Evolutionary conservation across 129 eudicot species (phyloP), one percentile per base, ranked within the genome.

Genomic region (Apium graveolens): DNA sequence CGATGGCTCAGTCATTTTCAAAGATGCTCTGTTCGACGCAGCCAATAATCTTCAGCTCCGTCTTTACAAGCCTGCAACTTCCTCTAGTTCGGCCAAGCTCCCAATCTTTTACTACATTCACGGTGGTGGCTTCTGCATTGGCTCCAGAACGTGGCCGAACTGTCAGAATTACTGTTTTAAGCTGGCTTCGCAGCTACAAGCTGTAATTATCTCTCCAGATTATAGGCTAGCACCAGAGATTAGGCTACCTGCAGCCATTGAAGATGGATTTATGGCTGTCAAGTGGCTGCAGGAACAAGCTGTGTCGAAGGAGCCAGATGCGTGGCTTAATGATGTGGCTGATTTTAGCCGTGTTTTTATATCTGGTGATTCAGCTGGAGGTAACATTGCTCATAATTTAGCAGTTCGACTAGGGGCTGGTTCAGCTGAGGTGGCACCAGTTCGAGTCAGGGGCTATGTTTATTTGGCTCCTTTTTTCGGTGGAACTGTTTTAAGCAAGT

Each of bases 61-160:
- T 32, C 87, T 92, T 70, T 92, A 92, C 85, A 90, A 90, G 70
- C 97, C 97, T 63, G 88, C 72, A 32, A 31, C 92, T 42, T 32
- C 79, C 12, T 74, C 78, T 0, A 14, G 78, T 9, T 5, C 77
- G 2, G 38, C 62, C 21, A 90, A 90, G 82, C 84, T 92, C 27
- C 96, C 96, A 0, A 80, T 92, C 60, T 90, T 90, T 78, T 92
- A 86, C 88, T 92, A 90, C 79, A 83, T 92, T 26, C 96, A 88
- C 68, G 97, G 97, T 24, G 97, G 97, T 5, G 97, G 97, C 35
- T 92, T 90, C 44, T 92, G 97, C 84, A 90, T 92, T 53, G 96
- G 97, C 57, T 90, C 96, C 1, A 74, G 97, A 44, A 85, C 96
- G 7, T 92, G 96, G 97, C 97, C 97, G 1, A 90, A 92, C 41